Base-by-base conservation (phyloP, 2,329 filamentous ascomycete species). In the Claviceps sp. region DNA sequence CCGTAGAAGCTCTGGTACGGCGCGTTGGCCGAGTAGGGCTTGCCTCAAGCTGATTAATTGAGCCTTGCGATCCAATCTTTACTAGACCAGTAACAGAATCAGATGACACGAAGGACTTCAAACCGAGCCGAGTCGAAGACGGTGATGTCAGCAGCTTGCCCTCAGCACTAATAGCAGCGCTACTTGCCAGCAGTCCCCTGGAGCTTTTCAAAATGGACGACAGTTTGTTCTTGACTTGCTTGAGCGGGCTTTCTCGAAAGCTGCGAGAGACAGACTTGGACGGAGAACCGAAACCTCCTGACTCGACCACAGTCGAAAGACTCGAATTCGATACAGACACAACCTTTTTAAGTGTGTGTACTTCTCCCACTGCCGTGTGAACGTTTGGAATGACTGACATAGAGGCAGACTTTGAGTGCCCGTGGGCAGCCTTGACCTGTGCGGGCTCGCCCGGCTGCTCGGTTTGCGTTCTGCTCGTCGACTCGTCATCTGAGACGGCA, bases 191-290 rank as follows among this genome's bases (percentile, higher is more conserved):
- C 48, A 96, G 78, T 14, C 85, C 87, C 65, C 87, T 91, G 4
- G 90, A 93, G 52, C 84, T 87, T 67, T 89, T 90, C 60, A 96
- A 74, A 54, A 95, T 89, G 9, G 90, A 95, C 47, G 91, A 94
- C 47, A 97, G 74, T 64, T 89, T 94, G 62, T 87, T 88, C 70
- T 95, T 97, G 30, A 93, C 90, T 49, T 93, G 89, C 67, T 90
- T 95, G 54, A 96, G 68, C 5, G 89, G 89, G 54, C 85, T 91
- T 58, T 94, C 89, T 7, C 76, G 73, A 59, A 79, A 73, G 48
- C 64, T 70, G 51, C 78, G 70, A 5, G 76, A 72, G 0, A 78
- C 78, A 1, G 80, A 82, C 58, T 80, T 81, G 2, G 70, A 65
- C 56, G 76, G 70, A 65, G 77, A 70, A 65, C 76, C 59, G 16